A percentile compares a stretch with the other conserved stretches of the same genome.
Evolutionary conservation across 192 early-diverging fungal species (phyloP).

Genomic region (Pecoramyces ruminantium): DNA sequence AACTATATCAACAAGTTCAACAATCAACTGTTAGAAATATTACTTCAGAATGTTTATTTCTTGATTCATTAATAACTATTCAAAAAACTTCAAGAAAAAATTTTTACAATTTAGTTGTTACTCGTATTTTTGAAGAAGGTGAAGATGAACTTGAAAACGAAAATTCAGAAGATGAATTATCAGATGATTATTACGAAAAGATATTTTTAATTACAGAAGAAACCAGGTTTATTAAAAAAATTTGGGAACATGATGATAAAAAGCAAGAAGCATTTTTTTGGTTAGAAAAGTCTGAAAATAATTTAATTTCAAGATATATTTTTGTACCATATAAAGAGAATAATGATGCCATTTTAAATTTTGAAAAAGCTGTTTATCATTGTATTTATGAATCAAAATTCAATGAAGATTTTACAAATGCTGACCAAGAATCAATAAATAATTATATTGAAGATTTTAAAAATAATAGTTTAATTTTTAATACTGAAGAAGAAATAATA

Average conservation of each 20-base stretch:
- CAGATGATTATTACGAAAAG: conserved; percentile 42
- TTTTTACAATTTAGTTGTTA: conserved; percentile 64
- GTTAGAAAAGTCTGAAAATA: conserved; percentile 26
- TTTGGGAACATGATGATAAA: conserved; percentile 2
- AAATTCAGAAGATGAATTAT: conserved; percentile 13
- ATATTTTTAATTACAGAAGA: conserved; percentile 47
- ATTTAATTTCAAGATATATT: conserved; percentile 15
- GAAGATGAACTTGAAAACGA: conserved; percentile 43
- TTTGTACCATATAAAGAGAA: conserved; percentile 18
- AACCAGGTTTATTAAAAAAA: conserved; percentile 22
- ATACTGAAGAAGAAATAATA: conserved; percentile 2
- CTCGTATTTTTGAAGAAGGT: conserved; percentile 57
- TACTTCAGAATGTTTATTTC: background rate
- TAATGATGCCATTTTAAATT: conserved; percentile 15
- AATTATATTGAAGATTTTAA: conserved; percentile 16
- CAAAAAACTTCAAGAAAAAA: conserved; percentile 37
- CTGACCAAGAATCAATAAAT: conserved; percentile 27
- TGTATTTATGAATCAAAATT: conserved; percentile 46
- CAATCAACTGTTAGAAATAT: background rate
- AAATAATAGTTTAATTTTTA: background rate
- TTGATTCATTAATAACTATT: conserved; percentile 44
- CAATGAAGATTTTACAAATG: conserved; percentile 20
- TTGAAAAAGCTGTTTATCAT: conserved; percentile 40
- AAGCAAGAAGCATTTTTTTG: conserved; percentile 18
- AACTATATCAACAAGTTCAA: background rate